A percentile compares a stretch with the other conserved stretches of the same genome.
These are phyloP conservation scores for Candida montana DNA, from an alignment of 805 yeast genomes.

Conservation along the genomic window DNA sequence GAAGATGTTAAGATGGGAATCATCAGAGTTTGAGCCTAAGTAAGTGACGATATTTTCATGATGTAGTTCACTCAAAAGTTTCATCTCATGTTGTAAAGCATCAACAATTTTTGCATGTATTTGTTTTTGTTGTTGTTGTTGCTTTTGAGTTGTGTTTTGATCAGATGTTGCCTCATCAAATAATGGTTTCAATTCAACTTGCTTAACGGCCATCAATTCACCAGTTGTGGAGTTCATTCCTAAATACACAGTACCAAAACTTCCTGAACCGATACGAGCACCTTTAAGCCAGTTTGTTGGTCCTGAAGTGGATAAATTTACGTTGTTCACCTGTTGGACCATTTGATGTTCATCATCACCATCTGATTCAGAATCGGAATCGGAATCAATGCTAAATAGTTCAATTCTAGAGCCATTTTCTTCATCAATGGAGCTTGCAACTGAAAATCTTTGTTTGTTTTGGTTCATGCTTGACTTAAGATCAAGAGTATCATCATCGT, in stretches of 20 bases:
- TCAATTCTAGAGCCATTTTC: slow-evolving; percentile 25
- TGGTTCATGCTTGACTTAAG: slow-evolving; percentile 28
- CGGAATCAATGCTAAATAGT: slow-evolving; percentile 22
- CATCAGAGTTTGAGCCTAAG: slow-evolving; percentile 79
- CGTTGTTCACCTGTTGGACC: slow-evolving; percentile 9
- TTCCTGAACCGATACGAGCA: slow-evolving; percentile 88
- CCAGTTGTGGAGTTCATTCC: slow-evolving; percentile 93
- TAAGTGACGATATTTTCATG: slow-evolving; percentile 93
- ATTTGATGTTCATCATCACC: slow-evolving; percentile 3
- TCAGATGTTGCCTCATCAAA: slow-evolving; percentile 27
- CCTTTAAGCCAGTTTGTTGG: slow-evolving; percentile 91
- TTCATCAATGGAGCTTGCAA: slow-evolving; percentile 20
- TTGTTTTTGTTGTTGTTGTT: slow-evolving; percentile 23
- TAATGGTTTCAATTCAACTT: slow-evolving; percentile 62
- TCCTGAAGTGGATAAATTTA: slow-evolving; percentile 32
- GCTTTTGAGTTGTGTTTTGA: slow-evolving; percentile 23
- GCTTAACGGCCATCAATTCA: slow-evolving; percentile 95
- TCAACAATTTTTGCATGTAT: slow-evolving; percentile 58
- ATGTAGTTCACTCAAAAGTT: slow-evolving; percentile 66
- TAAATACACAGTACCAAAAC: slow-evolving; percentile 88
- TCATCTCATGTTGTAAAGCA: slow-evolving; percentile 80
- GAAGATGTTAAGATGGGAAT: slow-evolving; percentile 70
- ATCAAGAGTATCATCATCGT: slow-evolving; percentile 22
- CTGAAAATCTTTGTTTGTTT: slow-evolving; percentile 22
- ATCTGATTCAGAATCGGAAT: slow-evolving; percentile 17